Base-by-base conservation (phyloP, 1,284 basidiomycete species). In the Crucibulum cyathiforme region DNA sequence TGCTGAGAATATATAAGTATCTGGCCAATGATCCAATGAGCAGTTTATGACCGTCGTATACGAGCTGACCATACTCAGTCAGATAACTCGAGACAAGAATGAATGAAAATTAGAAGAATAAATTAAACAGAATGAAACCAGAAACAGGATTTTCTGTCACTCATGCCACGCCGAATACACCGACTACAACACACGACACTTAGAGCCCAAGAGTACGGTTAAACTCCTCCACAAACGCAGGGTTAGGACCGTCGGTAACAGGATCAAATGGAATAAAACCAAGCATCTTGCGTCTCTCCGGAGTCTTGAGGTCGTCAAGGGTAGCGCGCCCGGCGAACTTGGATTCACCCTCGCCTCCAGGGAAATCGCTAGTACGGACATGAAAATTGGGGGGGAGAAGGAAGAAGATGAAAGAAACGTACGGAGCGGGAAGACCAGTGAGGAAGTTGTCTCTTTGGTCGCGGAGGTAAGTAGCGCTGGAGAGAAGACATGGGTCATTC, bases 261-360 rank as follows among this genome's bases (percentile, higher is more conserved):
- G 39, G 39, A 1, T 54, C 38, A 8, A 70, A 65, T 6, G 6
- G 36, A 39, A 69, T 64, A 37, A 74, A 53, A 0, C 75, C 75
- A 13, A 71, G 63, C 54, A 72, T 63, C 35, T 54, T 50, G 38
- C 66, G 70, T 45, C 68, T 81, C 48, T 78, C 74, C 7, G 64
- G 49, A 8, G 69, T 69, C n/a, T 60, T 63, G 36, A 90, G 71
- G 59, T 89, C 83, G 1, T 73, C 73, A 1, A 71, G 63, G 0
- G 67, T 76, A 0, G 76, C 87, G 7, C 86, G 80, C 2, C 83
- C 85, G 0, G 71, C 58, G 67, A 90, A 92, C 4, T 59, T 60
- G 1, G 81, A 81, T 76, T 94, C 92, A 17, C 92, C 91, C 43
- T 81, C 81, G 1, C 92, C 92, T 10, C 88, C 86, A 0, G 92